These are phyloP conservation scores for Umbelopsis vinacea DNA, from an alignment of 192 early-diverging fungal genomes.

Conservation along the genomic window DNA sequence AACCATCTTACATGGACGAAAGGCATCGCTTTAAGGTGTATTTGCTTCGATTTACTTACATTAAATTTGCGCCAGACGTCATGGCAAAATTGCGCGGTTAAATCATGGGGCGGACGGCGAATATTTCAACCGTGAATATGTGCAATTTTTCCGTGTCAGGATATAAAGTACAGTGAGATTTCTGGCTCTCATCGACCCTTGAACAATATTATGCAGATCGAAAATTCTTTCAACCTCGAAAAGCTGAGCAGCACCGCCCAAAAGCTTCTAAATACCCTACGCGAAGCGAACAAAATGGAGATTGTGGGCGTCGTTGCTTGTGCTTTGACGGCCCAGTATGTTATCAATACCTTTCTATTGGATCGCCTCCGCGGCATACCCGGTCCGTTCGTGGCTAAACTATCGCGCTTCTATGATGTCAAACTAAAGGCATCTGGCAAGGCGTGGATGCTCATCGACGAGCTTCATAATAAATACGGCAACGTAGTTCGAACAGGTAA, in stretches of 20 bases:
- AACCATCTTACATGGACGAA: too few relatives aligned
- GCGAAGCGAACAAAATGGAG: background rate
- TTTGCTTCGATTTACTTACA: too few relatives aligned
- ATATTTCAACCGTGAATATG: too few relatives aligned
- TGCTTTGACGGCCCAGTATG: background rate
- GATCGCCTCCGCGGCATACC: conserved; percentile 1
- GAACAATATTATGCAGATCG: background rate
- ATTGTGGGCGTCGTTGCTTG: background rate
- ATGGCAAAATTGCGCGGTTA: too few relatives aligned
- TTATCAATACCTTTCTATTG: background rate
- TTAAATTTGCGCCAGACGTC: too few relatives aligned
- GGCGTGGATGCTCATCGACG: background rate
- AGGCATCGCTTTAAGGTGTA: too few relatives aligned
- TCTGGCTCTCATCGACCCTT: background rate
- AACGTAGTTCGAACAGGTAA: conserved; percentile 17
- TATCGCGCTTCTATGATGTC: conserved; percentile 10
- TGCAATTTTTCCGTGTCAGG: background rate
- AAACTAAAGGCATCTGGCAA: conserved; percentile 1
- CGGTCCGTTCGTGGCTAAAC: conserved; percentile 1
- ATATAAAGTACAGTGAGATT: background rate
- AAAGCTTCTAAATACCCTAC: background rate
- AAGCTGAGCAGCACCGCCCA: background rate
- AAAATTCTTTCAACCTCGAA: background rate
- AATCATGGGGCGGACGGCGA: too few relatives aligned
- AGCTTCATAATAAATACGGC: conserved; percentile 16